phyloP scores from a whole-genome alignment of 345 rosid genomes.

The Eucalyptus regnans region DNA sequence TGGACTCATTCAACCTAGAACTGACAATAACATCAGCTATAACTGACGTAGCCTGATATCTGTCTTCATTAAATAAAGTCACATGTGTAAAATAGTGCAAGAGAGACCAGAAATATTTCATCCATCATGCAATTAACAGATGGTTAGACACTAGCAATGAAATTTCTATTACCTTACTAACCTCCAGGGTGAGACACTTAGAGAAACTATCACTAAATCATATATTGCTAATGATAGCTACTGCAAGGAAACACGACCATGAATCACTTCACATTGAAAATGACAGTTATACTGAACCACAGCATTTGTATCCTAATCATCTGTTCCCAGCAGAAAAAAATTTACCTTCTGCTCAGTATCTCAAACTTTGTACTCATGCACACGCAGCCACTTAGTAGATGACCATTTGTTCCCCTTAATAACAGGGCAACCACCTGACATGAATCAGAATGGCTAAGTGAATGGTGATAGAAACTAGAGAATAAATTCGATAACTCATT shows the following conservation, averaged over 20 bases:
- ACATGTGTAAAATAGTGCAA: background rate
- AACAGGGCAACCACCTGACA: conserved; percentile 32
- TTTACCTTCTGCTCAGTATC: background rate
- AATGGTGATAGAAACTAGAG: background rate
- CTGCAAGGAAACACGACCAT: background rate
- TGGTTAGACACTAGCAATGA: background rate
- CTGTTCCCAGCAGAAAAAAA: background rate
- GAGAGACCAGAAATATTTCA: background rate
- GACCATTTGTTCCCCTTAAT: conserved; percentile 39
- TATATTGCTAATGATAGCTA: background rate
- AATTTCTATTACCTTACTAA: background rate
- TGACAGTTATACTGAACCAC: background rate
- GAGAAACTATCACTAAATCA: background rate
- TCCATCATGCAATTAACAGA: background rate
- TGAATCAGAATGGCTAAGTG: background rate
- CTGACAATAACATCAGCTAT: background rate
- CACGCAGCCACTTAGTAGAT: conserved; percentile 33
- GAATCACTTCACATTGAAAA: background rate
- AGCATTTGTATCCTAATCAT: background rate
- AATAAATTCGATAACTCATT: background rate
- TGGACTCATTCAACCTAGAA: background rate
- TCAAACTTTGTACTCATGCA: conserved; percentile 11
- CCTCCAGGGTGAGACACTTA: background rate
- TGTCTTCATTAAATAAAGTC: background rate
- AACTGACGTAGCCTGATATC: background rate